Evolutionary conservation across 805 yeast genomes (phyloP).

Genomic region (Suhomyces prunicola): DNA sequence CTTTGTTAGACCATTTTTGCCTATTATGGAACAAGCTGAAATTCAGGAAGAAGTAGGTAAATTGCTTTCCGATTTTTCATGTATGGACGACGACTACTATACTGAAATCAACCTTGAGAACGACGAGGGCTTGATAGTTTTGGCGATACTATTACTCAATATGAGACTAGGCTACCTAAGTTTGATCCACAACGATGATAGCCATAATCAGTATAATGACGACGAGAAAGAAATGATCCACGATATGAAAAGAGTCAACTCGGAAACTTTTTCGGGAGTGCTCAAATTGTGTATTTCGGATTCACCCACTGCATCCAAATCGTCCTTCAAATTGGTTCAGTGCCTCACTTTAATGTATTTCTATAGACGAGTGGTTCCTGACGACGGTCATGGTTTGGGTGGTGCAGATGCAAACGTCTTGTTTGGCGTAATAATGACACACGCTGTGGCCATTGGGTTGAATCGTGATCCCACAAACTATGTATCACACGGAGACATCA

Average conservation of each 20-base stretch:
- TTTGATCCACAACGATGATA: slow-evolving; percentile 33
- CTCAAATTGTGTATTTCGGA: slow-evolving; percentile 35
- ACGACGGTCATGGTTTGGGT: slow-evolving; percentile 41
- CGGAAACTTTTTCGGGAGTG: slow-evolving; percentile 27
- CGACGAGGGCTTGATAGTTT: slow-evolving; percentile 29
- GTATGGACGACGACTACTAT: slow-evolving; percentile 14
- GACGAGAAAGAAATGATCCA: slow-evolving; percentile 26
- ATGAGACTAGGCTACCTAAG: slow-evolving; percentile 38
- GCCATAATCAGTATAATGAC: slow-evolving; percentile 22
- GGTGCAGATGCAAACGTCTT: slow-evolving; percentile 38
- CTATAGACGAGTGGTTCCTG: slow-evolving; percentile 38
- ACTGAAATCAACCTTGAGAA: slow-evolving; percentile 20
- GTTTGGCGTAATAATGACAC: slow-evolving; percentile 34
- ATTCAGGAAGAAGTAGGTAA: slow-evolving; percentile 23
- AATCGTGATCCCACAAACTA: slow-evolving; percentile 38
- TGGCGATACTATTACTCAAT: slow-evolving; percentile 29
- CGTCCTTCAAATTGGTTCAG: slow-evolving; percentile 37
- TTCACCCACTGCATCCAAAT: slow-evolving; percentile 24
- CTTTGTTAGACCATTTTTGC: slow-evolving; percentile 39
- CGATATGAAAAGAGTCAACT: slow-evolving; percentile 29
- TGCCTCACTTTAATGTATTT: slow-evolving; percentile 29
- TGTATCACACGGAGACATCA: slow-evolving; percentile 26
- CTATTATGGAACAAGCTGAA: slow-evolving; percentile 30
- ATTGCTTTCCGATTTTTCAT: slow-evolving; percentile 23
- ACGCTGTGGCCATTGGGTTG: slow-evolving; percentile 40